Evolutionary conservation across 371 early-diverging fungal species (phyloP).

Genomic region (Mucor velutinosus): DNA sequence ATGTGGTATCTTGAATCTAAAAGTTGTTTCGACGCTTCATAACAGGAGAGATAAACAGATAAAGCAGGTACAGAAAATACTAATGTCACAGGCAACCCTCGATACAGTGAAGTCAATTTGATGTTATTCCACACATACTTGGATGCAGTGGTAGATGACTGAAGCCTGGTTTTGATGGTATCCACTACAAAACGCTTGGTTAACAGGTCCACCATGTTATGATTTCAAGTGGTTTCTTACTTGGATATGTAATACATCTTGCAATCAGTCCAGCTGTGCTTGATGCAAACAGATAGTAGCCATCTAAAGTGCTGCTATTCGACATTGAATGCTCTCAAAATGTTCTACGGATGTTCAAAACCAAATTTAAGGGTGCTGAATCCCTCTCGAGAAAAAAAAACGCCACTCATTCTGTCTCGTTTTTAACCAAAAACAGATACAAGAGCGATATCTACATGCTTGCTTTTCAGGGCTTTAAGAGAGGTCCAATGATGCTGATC

Average conservation of each 20-base stretch:
- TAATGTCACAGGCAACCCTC: slow-evolving; percentile 74
- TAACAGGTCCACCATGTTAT: not conserved
- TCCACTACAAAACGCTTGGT: slow-evolving; percentile 45
- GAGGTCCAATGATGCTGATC: not conserved
- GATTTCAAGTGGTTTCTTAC: slow-evolving; percentile 21
- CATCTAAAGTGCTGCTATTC: slow-evolving; percentile 20
- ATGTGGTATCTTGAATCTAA: slow-evolving; percentile 19
- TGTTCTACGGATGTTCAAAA: not conserved
- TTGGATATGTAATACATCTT: slow-evolving; percentile 66
- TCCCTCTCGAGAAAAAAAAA: not conserved
- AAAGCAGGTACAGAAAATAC: slow-evolving; percentile 75
- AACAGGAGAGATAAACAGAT: slow-evolving; percentile 71
- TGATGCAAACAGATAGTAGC: slow-evolving; percentile 57
- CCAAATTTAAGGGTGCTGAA: not conserved
- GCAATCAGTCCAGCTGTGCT: slow-evolving; percentile 61
- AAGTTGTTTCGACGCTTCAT: slow-evolving; percentile 65
- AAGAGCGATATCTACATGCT: not conserved
- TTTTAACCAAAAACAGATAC: not conserved
- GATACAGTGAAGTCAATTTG: slow-evolving; percentile 38
- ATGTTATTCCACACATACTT: not conserved
- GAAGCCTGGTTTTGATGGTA: slow-evolving; percentile 78
- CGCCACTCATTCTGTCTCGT: not conserved
- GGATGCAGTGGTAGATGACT: slow-evolving; percentile 33
- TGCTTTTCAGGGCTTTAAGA: not conserved
- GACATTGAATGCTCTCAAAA: slow-evolving; percentile 1